phyloP scores from a whole-genome alignment of 345 rosid species.

The Gynandropsis gynandra region DNA sequence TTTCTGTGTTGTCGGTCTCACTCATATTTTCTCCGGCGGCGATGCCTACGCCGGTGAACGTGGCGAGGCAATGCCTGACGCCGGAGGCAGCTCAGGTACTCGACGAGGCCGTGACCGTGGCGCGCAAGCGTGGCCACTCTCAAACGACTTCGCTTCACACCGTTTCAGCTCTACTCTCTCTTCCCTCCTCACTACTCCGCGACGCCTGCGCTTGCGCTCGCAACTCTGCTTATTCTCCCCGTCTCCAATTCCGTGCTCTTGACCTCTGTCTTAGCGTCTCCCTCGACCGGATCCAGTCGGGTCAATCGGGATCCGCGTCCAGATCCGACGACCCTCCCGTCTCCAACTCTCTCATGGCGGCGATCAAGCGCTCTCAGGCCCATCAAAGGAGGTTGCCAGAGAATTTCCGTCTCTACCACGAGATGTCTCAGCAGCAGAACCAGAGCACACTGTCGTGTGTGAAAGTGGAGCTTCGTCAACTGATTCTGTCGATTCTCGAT shows the following conservation, averaged over 20 bases:
- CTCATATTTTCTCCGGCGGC: constrained; percentile 40
- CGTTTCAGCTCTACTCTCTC: constrained; percentile 65
- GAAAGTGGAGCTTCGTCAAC: constrained; percentile 76
- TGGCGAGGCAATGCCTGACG: constrained; percentile 84
- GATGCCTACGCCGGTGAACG: constrained; percentile 85
- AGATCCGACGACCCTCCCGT: constrained; percentile 55
- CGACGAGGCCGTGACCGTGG: constrained; percentile 71
- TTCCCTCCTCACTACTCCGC: constrained; percentile 59
- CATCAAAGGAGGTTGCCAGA: constrained; percentile 83
- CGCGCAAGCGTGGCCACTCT: constrained; percentile 58
- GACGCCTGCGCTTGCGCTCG: constrained; percentile 75
- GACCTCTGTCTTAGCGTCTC: constrained; percentile 83
- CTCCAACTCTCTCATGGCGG: constrained; percentile 94
- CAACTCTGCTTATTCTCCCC: constrained; percentile 56
- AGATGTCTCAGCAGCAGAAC: constrained; percentile 36
- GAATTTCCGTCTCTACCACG: constrained; percentile 68
- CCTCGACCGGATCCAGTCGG: constrained; percentile 73
- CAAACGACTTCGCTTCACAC: constrained; percentile 94
- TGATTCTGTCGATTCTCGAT: constrained; percentile 70
- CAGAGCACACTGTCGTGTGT: constrained; percentile 36
- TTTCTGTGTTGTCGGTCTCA: background rate
- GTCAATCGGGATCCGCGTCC: constrained; percentile 26
- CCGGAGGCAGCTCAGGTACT: constrained; percentile 68
- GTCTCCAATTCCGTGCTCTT: constrained; percentile 75
- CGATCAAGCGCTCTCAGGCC: constrained; percentile 91